Conservation (phyloP, 202 grass and related monocot genomes). For the Saccharum hybrid region DNA sequence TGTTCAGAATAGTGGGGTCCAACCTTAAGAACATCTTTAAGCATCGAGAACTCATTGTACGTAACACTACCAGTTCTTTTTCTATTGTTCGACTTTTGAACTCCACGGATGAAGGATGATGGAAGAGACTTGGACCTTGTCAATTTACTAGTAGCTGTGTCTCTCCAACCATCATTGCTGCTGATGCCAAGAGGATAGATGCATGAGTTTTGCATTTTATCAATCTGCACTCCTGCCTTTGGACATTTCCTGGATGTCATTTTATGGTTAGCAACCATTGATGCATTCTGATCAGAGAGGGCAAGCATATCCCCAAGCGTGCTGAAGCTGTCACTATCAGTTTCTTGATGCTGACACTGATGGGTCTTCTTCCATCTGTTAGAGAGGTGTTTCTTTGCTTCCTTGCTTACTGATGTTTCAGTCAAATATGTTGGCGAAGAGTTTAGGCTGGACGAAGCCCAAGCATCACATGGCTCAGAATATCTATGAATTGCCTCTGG, state of each 20-base stretch:
- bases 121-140: constrained; percentile 78
- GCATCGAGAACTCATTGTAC: constrained; percentile 72
- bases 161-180: constrained; percentile 73
- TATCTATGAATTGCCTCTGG: constrained; percentile 43
- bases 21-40: constrained; percentile 85
- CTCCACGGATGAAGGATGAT: constrained; percentile 47
- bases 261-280: constrained; percentile 25
- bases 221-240: constrained; percentile 45
- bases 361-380: constrained; percentile 77
- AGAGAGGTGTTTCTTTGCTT: constrained; percentile 88
- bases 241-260: constrained; percentile 38
- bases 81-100: constrained; percentile 63
- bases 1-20: constrained; percentile 62
- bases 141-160: constrained; percentile 55
- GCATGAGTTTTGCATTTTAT: constrained; percentile 42
- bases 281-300: constrained; percentile 63
- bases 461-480: constrained; percentile 54
- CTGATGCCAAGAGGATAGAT: constrained; percentile 54
- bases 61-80: constrained; percentile 58
- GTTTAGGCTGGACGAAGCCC: constrained; percentile 52
- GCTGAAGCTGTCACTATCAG: constrained; percentile 43
- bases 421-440: constrained; percentile 58
- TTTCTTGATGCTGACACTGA: constrained; percentile 51
- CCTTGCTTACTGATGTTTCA: constrained; percentile 80
- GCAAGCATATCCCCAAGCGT: constrained; percentile 84